Evolutionary conservation across 2,329 filamentous ascomycete species (phyloP), one percentile per base, ranked within the genome.

Genomic region (Lachnellula hyalina): DNA sequence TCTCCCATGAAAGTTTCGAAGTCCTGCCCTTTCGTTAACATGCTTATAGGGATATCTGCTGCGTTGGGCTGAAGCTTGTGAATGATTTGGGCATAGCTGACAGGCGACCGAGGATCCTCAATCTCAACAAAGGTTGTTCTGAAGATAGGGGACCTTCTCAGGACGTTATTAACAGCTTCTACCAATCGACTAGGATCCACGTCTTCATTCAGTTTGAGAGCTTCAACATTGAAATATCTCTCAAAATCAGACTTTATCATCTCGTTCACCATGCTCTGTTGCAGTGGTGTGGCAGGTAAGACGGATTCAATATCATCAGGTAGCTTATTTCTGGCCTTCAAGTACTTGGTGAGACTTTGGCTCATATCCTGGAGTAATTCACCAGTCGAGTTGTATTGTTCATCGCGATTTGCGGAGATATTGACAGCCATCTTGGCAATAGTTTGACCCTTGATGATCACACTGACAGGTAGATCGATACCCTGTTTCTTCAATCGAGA

Each of bases 151-250:
- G 85, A 85, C 1, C 69, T 68, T 5, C 73, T 67, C 28, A 89
- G 72, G 1, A 92, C 82, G 0, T 67, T 67, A 5, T 69, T 67
- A 81, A 89, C 90, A 0, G 90, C 87, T 1, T 66, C 49, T 36
- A 77, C 74, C 0, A 96, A 74, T 46, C 64, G 77, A 0, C 72
- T 60, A 0, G 85, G 38, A 61, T 95, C 78, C 1, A 85, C 74
- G 0, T 72, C 68, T 0, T 74, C 59, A 0, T 72, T 66, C 2
- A 96, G 61, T 59, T 84, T 78, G 21, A 95, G 74, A 2, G 93
- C 72, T 63, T 96, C 89, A 54, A 94, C 85, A 59, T 95, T 96
- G 74, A 90, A 95, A 67, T 97, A 97, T 59, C 84, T 80, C 11
- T 77, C 73, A 62, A 87, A 93, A 3, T 82, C 76, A 0, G 90